Evolutionary conservation across 768 basidiomycete genomes (phyloP), one percentile per base, ranked within the genome.

Genomic region (Trametes sanguinea): DNA sequence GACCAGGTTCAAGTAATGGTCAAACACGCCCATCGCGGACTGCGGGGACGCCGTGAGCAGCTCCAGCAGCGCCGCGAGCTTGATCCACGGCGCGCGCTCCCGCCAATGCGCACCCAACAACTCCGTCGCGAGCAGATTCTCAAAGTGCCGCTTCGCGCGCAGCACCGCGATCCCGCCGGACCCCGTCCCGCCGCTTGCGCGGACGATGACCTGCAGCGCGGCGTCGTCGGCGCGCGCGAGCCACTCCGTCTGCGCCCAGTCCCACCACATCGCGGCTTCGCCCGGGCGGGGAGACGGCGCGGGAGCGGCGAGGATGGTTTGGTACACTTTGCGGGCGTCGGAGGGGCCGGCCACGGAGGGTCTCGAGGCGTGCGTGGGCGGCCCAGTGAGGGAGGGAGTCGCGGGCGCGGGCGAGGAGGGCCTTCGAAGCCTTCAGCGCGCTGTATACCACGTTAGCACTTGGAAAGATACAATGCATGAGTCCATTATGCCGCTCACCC

Each of bases 171-270:
- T 75, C 3, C 85, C 82, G 11, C 78, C 78, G 0, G 77, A 70
- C 11, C 83, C 83, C 53, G 84, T 78, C 37, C 86, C 74, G 3
- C 79, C 82, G 11, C 79, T 83, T 9, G 86, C 80, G 22, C 78
- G 81, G 47, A 87, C 71, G 45, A 87, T 77, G 35, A 89, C 78
- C 39, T 79, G 75, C 40, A 85, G 70, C 13, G 87, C 81, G 37
- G 80, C 77, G 35, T 83, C 80, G 17, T 76, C 69, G 35, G 80
- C 67, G 1, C 84, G 81, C 13, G 76, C 71, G 10, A 91, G 71
- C 92, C 92, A 94, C 72, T 92, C 91, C 81, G 91, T 82, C 67
- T 94, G 87, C 1, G 87, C 88, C 89, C 90, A 94, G 66, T 87
- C 84, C 85, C 86, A 92, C 89, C 89, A 94, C 62, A 94, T 70